Percentiles rank a stretch among this genome's conserved stretches.
These are phyloP conservation scores for Pholiota conissans DNA, from an alignment of 768 basidiomycete genomes.

Conservation along the genomic window DNA sequence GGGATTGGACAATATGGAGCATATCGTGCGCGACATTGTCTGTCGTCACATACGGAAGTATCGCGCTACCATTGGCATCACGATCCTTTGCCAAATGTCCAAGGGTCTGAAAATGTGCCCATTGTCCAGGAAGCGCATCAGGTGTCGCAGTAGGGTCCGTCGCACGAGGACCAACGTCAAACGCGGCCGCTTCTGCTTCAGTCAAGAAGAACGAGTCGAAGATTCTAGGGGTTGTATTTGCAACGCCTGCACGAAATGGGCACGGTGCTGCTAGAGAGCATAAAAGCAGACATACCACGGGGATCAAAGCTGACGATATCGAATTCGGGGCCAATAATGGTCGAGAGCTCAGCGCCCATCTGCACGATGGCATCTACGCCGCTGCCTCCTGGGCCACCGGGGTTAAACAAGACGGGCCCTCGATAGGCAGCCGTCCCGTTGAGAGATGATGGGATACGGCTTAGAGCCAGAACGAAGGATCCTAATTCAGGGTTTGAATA, in stretches of 20 bases:
- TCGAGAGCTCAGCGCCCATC: neutral
- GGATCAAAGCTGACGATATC: neutral
- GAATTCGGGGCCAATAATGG: neutral
- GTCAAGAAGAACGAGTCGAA: neutral
- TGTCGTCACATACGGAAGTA: neutral
- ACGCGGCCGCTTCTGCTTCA: neutral
- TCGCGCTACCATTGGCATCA: neutral
- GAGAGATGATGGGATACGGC: neutral
- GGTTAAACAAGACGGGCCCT: neutral
- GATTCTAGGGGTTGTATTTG: neutral
- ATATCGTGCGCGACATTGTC: neutral
- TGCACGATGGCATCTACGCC: neutral
- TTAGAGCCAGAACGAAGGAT: neutral
- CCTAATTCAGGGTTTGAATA: neutral
- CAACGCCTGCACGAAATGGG: neutral
- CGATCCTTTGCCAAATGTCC: neutral
- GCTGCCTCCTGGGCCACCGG: conserved; percentile 1
- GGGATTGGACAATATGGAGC: neutral
- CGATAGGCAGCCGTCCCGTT: neutral
- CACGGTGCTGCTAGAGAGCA: no score
- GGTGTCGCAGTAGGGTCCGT: neutral
- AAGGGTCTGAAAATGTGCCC: neutral
- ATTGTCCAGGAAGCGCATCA: neutral
- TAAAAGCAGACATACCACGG: neutral
- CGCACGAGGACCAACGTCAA: neutral